phyloP scores from a whole-genome alignment of 139 green algal genomes.

The Monoraphidium neglectum region DNA sequence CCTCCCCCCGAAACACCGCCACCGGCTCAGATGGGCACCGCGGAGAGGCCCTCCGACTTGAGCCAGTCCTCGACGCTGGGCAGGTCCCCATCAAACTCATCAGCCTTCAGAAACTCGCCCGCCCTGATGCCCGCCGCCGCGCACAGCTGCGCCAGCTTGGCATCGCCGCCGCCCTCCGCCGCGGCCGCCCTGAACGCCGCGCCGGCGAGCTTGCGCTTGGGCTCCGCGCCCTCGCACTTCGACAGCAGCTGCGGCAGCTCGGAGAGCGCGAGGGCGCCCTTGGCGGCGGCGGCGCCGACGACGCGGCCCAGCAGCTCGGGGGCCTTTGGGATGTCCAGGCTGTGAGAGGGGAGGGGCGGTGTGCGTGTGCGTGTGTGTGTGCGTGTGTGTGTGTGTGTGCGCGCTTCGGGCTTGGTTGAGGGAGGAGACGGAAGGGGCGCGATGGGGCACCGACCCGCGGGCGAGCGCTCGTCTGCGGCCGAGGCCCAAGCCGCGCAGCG shows the following conservation, averaged over 20 bases:
- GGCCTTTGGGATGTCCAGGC: conserved; percentile 76
- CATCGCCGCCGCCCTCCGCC: conserved; percentile 34
- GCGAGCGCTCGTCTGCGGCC: no score
- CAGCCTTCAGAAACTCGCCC: conserved; percentile 48
- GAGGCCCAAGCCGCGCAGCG: no score
- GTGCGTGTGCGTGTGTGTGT: no score
- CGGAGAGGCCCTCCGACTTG: conserved; percentile 49
- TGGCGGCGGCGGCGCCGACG: conserved; percentile 45
- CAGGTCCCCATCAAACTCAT: conserved; percentile 72
- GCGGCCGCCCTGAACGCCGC: conserved; percentile 49
- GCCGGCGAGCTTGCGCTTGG: conserved; percentile 60
- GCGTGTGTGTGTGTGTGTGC: no score
- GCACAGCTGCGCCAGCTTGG: conserved; percentile 29
- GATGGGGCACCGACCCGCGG: not conserved
- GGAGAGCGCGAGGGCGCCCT: conserved; percentile 6
- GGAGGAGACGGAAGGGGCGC: not conserved
- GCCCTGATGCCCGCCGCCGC: conserved; percentile 40
- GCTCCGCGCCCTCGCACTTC: conserved; percentile 51
- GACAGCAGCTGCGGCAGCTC: conserved; percentile 36
- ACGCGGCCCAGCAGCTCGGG: conserved; percentile 70
- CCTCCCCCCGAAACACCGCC: no score
- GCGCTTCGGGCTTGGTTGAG: no score
- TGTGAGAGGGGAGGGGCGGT: not conserved
- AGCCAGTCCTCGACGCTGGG: conserved; percentile 51
- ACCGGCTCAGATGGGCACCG: conserved; percentile 40